Conservation (phyloP, 1,139 yeast genomes). For the Diutina siamensis region DNA sequence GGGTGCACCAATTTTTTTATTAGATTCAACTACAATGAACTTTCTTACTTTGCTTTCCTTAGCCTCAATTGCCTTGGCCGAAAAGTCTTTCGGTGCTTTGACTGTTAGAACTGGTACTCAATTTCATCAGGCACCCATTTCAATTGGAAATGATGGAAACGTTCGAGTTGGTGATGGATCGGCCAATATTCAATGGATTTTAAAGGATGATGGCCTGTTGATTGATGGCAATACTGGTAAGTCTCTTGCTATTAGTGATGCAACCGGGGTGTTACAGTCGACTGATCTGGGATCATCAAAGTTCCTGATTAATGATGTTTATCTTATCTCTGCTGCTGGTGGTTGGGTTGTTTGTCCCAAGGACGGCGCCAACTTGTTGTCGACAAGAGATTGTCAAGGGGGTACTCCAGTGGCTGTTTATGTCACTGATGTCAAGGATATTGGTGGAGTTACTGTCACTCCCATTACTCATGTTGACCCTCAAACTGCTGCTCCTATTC, state of each 20-base stretch:
- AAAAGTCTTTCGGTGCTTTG: conserved; percentile 13
- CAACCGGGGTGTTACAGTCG: not conserved
- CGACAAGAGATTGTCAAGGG: not conserved
- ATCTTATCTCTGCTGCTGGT: not conserved
- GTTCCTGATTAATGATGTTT: not conserved
- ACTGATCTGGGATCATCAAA: not conserved
- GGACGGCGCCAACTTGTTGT: not conserved
- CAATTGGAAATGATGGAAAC: not conserved
- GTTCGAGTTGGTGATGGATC: not conserved
- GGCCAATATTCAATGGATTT: not conserved
- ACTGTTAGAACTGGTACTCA: conserved; percentile 17
- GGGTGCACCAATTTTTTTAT: no score
- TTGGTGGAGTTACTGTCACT: not conserved
- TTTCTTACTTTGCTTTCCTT: no score
- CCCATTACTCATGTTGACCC: not conserved
- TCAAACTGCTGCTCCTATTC: not conserved
- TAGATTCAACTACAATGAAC: no score
- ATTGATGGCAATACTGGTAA: not conserved
- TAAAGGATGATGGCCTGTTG: conserved; percentile 5
- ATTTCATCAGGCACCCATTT: not conserved
- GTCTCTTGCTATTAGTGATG: not conserved
- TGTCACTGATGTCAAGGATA: not conserved
- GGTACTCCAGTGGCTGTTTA: not conserved
- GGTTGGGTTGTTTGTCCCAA: not conserved
- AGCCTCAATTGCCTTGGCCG: conserved; percentile 16